Evolutionary conservation across 768 basidiomycete species (phyloP).

Genomic region (Mrakia frigida): DNA sequence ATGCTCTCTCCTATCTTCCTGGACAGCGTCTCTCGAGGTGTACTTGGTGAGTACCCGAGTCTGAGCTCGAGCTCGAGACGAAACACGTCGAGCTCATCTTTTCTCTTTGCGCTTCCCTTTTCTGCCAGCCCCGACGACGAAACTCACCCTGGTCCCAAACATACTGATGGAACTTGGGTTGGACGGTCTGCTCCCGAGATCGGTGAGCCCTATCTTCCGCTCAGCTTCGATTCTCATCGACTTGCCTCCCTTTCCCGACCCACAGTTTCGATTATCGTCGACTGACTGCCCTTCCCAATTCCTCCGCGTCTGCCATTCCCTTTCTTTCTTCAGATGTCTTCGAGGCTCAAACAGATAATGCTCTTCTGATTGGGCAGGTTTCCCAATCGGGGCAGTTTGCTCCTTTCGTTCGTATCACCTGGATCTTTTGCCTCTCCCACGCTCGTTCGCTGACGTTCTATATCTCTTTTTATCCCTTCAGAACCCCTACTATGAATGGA

Average conservation of each 20-base stretch:
- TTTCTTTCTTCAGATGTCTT: neutral
- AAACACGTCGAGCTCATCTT: too few species aligned
- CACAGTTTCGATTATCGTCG: too few species aligned
- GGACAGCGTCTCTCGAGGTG: conserved; percentile 60
- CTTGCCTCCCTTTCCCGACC: too few species aligned
- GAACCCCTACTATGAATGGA: neutral
- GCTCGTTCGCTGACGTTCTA: neutral
- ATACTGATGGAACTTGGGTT: conserved; percentile 63
- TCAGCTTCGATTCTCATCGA: too few species aligned
- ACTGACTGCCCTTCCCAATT: too few species aligned
- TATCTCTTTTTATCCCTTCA: neutral
- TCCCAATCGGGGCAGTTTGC: conserved; percentile 41
- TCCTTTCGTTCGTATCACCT: conserved; percentile 56
- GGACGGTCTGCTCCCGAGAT: conserved; percentile 21
- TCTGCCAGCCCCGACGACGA: conserved; percentile 65
- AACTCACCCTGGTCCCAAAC: conserved; percentile 74
- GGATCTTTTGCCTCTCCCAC: neutral
- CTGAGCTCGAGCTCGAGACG: too few species aligned
- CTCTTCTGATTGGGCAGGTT: neutral
- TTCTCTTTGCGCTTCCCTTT: too few species aligned
- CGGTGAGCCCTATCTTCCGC: neutral
- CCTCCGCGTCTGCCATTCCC: too few species aligned
- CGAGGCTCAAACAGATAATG: conserved; percentile 16
- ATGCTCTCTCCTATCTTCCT: conserved; percentile 3
- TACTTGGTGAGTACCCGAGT: conserved; percentile 61